Evolutionary conservation across 371 early-diverging fungal genomes (phyloP).

Genomic region (Apophysomyces sp.): DNA sequence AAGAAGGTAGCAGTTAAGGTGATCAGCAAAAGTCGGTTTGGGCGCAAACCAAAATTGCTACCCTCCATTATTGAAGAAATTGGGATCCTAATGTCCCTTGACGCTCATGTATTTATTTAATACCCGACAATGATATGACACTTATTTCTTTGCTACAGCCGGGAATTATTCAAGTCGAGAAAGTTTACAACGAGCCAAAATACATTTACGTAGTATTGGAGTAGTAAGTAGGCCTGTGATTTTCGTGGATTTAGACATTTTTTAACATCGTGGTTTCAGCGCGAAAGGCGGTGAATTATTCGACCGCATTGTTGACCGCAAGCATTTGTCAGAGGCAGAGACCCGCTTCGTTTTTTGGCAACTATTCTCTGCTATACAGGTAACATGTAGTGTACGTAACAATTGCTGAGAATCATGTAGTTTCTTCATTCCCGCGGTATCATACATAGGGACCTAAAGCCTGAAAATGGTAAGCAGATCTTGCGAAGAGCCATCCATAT

Average conservation of each 20-base stretch:
- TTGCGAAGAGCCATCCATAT: not conserved
- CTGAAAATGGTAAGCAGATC: constrained; percentile 39
- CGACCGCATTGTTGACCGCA: constrained; percentile 78
- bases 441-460: constrained; percentile 49
- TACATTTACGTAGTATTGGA: constrained; percentile 70
- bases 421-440: constrained; percentile 35
- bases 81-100: constrained; percentile 67
- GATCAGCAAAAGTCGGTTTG: constrained; percentile 52
- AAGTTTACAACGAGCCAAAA: constrained; percentile 62
- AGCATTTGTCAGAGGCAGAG: constrained; percentile 73
- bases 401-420: too few relatives aligned
- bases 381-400: constrained; percentile 13
- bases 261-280: constrained; percentile 23
- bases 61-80: constrained; percentile 70
- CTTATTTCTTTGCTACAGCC: constrained; percentile 38
- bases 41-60: constrained; percentile 47
- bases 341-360: constrained; percentile 82
- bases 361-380: constrained; percentile 69
- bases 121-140: not conserved
- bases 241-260: not conserved
- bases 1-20: constrained; percentile 65
- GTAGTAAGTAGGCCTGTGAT: constrained; percentile 57
- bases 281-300: constrained; percentile 90
- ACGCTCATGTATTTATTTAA: constrained; percentile 58
- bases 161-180: constrained; percentile 58